These are phyloP conservation scores for Fusarium vanettenii DNA, from an alignment of 2,329 filamentous ascomycete species.

Conservation along the genomic window DNA sequence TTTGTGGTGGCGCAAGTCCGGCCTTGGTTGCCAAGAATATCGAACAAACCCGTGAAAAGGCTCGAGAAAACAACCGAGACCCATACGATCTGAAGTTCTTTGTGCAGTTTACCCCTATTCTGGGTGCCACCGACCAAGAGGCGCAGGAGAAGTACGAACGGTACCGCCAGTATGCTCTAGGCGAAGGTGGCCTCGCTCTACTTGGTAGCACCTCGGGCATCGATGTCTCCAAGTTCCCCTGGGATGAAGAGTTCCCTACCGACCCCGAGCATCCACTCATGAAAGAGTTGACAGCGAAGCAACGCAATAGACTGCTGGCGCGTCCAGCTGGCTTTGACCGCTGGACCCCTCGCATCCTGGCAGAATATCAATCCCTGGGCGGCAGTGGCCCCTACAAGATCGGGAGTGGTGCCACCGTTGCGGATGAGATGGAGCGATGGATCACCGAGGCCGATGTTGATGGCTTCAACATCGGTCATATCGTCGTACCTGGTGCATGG, in stretches of 20 bases:
- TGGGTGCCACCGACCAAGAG: conserved; percentile 57
- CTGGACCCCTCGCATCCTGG: conserved; percentile 67
- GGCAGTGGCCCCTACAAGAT: conserved; percentile 33
- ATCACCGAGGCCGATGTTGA: conserved; percentile 20
- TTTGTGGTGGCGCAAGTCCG: conserved; percentile 56
- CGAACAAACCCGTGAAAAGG: conserved; percentile 53
- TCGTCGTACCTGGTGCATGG: conserved; percentile 16
- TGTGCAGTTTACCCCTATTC: conserved; percentile 55
- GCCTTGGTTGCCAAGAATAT: conserved; percentile 54
- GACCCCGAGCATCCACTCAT: conserved; percentile 1
- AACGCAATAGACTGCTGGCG: not conserved
- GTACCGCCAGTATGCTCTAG: conserved; percentile 55
- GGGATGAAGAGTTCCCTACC: conserved; percentile 58
- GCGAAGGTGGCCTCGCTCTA: conserved; percentile 55
- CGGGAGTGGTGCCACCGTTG: conserved; percentile 23
- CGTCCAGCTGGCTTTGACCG: conserved; percentile 40
- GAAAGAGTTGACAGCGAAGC: conserved; percentile 42
- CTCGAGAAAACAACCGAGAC: conserved; percentile 51
- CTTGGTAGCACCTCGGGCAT: conserved; percentile 60
- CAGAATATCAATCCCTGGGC: conserved; percentile 65
- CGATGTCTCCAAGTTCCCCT: conserved; percentile 52
- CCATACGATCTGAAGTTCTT: conserved; percentile 56
- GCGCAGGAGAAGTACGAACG: conserved; percentile 56
- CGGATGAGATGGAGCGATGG: conserved; percentile 28
- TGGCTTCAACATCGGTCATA: conserved; percentile 28